Conservation (phyloP, 805 yeast genomes). For the Tetrapisispora taiwanensis region DNA sequence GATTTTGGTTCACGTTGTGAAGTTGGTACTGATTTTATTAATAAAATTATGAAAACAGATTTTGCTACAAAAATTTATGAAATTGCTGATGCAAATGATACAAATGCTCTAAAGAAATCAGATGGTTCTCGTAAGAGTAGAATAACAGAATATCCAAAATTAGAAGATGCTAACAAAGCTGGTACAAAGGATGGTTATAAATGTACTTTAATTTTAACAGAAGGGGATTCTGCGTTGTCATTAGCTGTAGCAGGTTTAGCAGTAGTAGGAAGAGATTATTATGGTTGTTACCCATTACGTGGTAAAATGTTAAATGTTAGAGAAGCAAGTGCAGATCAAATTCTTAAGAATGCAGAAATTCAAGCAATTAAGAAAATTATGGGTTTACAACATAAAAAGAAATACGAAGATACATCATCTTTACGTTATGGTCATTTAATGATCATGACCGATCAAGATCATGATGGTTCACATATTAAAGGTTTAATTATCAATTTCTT, state of each 20-base stretch:
- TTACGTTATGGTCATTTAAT: slow-evolving; percentile 91
- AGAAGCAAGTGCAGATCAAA: slow-evolving; percentile 94
- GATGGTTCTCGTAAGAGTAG: slow-evolving; percentile 82
- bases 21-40: slow-evolving; percentile 69
- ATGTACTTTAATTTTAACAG: slow-evolving; percentile 88
- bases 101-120: slow-evolving; percentile 72
- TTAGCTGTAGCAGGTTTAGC: slow-evolving; percentile 89
- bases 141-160: slow-evolving; percentile 78
- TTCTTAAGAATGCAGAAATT: slow-evolving; percentile 85
- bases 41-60: slow-evolving; percentile 65
- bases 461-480: slow-evolving; percentile 96
- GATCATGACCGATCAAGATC: slow-evolving; percentile 99
- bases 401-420: slow-evolving; percentile 59
- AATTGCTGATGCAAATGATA: slow-evolving; percentile 82
- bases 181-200: slow-evolving; percentile 88
- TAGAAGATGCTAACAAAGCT: slow-evolving; percentile 93
- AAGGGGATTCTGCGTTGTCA: slow-evolving; percentile 93
- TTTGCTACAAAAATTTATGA: slow-evolving; percentile 57
- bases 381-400: slow-evolving; percentile 88
- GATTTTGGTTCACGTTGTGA: slow-evolving; percentile 83
- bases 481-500: slow-evolving; percentile 89
- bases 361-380: slow-evolving; percentile 91
- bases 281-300: slow-evolving; percentile 90
- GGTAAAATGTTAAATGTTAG: slow-evolving; percentile 93
- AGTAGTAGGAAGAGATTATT: slow-evolving; percentile 89